Base-by-base conservation (phyloP, 2,329 filamentous ascomycete genomes). In the Neoarthrinium moseri region DNA sequence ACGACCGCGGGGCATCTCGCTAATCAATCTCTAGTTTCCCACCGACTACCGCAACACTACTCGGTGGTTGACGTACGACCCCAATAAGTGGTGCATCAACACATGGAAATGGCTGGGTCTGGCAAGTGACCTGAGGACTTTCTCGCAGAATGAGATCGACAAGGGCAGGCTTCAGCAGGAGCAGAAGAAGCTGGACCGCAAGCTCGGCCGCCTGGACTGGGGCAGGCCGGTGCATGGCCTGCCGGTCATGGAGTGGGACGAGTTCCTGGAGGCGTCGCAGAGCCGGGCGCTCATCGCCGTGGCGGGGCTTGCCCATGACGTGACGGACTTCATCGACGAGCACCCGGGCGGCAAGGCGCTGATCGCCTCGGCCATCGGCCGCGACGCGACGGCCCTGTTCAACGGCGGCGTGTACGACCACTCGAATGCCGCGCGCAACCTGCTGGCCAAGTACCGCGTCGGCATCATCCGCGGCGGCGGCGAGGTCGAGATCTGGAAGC, bases 41-140 rank as follows among this genome's bases (percentile, higher is more conserved):
- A 92, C 88, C 10, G 89, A 95, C 69, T 95, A 94, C 81, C 88
- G 89, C 65, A 95, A 95, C 66, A 89, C 89, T 51, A 92, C 94
- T 57, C 78, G 90, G 70, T 95, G 89, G 89, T 86, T 84, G 73
- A 89, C 95, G 72, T 95, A 95, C 62, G 89, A 95, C 67, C 89
- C 89, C 37, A 95, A 89, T 67, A 95, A 95, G 75, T 94, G 89
- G 89, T 79, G 73, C 64, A 95, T 95, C 74, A 89, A 84, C 84
- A 60, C 75, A 49, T 91, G 87, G 85, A 94, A 92, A 81, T 81
- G 86, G 70, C 71, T 92, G 45, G 89, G 89, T 48, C 82, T 95
- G 44, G 89, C 89, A 61, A 90, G 86, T 63, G 87, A 94, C 68
- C 79, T 95, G 47, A 95, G 95, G 81, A 82, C 91, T 70, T 95